Percentiles rank a stretch among this genome's conserved stretches.
Conservation (phyloP, 2,329 filamentous ascomycete species). For the Pseudocercospora crystallina region DNA sequence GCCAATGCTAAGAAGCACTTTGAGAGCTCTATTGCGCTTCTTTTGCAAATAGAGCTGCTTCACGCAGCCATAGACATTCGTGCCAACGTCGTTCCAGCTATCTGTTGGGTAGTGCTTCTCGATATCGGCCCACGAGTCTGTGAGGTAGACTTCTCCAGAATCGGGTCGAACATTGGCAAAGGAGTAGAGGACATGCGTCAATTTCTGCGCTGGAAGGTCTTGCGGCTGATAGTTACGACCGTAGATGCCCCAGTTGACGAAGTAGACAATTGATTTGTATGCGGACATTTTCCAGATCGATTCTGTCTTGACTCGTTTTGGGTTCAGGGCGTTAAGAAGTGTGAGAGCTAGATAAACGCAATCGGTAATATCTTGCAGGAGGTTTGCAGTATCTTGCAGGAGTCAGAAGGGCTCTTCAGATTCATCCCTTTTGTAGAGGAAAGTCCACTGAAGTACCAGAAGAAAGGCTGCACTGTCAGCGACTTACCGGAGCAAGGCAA, state of each 20-base stretch:
- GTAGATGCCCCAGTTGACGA: constrained; percentile 33
- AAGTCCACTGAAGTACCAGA: too few relatives aligned
- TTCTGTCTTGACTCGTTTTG: too few relatives aligned
- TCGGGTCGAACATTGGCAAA: constrained; percentile 84
- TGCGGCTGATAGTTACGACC: constrained; percentile 73
- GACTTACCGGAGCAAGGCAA: too few relatives aligned
- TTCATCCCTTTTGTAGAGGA: too few relatives aligned
- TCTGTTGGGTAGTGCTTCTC: constrained; percentile 69
- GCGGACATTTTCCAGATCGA: neutral
- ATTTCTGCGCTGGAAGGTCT: constrained; percentile 72
- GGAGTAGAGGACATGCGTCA: constrained; percentile 87
- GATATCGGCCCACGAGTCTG: constrained; percentile 66
- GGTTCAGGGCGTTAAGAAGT: too few relatives aligned
- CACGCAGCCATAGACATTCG: constrained; percentile 72
- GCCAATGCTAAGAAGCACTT: constrained; percentile 78
- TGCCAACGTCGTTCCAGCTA: constrained; percentile 63
- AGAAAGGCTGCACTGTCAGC: too few relatives aligned
- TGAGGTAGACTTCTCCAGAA: constrained; percentile 73
- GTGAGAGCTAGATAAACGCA: too few relatives aligned
- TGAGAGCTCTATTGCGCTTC: constrained; percentile 71
- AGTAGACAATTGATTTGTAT: constrained; percentile 15
- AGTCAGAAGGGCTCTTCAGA: too few relatives aligned
- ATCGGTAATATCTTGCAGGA: too few relatives aligned
- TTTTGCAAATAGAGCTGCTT: constrained; percentile 77
- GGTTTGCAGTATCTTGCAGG: too few relatives aligned